Evolutionary conservation across 306 rosid species (phyloP).

Genomic region (Malus sieversii): DNA sequence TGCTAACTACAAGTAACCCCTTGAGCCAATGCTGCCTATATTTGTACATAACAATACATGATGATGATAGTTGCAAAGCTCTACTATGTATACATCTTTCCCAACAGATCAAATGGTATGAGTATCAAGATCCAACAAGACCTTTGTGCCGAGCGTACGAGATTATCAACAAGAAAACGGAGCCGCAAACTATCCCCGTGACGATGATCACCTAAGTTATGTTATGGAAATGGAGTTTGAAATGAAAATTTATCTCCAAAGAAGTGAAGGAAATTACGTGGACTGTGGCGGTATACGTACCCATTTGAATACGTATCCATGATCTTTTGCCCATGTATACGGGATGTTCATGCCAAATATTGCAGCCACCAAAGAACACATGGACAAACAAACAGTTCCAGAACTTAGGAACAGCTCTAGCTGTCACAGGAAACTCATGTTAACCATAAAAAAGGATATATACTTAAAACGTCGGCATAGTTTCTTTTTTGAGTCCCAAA

Average conservation of each 20-base stretch:
- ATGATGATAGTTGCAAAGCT: neutral
- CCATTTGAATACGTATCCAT: conserved; percentile 67
- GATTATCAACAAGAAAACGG: conserved; percentile 49
- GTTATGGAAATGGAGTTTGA: neutral
- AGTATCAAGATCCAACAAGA: conserved; percentile 69
- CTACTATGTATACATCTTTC: neutral
- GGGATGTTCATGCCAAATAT: conserved; percentile 86
- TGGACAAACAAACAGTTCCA: conserved; percentile 60
- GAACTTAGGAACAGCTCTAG: conserved; percentile 73
- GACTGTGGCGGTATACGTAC: conserved; percentile 27
- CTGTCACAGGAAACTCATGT: conserved; percentile 27
- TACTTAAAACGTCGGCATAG: neutral
- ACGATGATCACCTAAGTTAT: conserved; percentile 60
- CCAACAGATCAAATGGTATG: neutral
- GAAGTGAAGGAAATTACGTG: neutral
- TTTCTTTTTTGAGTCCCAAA: neutral
- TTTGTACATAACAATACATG: neutral
- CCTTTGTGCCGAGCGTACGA: conserved; percentile 87
- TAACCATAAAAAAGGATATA: neutral
- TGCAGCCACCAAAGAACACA: conserved; percentile 73
- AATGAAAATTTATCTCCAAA: neutral
- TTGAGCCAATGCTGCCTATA: neutral
- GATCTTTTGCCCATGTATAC: conserved; percentile 52
- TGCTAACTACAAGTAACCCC: neutral
- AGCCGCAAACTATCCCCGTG: conserved; percentile 46